Evolutionary conservation across 2,329 filamentous ascomycete genomes (phyloP).

Genomic region (Trichoderma harzianum): DNA sequence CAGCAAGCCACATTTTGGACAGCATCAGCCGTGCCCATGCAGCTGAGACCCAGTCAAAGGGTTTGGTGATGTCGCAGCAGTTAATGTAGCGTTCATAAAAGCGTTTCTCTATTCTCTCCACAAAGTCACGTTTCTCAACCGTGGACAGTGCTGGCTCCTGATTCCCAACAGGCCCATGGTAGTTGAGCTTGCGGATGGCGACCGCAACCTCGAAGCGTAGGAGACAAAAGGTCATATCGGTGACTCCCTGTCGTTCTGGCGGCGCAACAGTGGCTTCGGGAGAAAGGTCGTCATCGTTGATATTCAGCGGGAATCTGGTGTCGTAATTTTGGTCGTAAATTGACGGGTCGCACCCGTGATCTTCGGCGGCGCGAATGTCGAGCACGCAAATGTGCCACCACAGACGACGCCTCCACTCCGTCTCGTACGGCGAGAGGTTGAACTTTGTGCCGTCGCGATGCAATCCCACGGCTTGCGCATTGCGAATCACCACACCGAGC

Average conservation of each 20-base stretch:
- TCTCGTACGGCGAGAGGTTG: not conserved
- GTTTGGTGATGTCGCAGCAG: not conserved
- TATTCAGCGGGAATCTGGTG: not conserved
- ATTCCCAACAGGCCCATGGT: not conserved
- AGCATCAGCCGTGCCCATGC: not conserved
- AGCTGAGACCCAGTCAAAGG: not conserved
- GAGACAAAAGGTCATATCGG: not conserved
- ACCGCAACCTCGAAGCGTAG: not conserved
- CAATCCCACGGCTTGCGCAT: not conserved
- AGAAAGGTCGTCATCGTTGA: not conserved
- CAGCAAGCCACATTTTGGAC: not conserved
- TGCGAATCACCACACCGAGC: not conserved
- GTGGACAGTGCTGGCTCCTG: not conserved
- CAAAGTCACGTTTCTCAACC: not conserved
- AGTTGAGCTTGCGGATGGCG: not conserved
- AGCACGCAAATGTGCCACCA: conserved; percentile 3
- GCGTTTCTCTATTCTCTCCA: not conserved
- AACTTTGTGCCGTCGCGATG: conserved; percentile 1
- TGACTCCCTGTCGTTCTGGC: not conserved
- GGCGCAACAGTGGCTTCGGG: not conserved
- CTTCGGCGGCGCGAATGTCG: not conserved
- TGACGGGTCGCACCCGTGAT: not conserved
- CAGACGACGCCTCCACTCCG: not conserved
- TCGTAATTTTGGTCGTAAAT: not conserved
- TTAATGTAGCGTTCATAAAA: not conserved